A percentile compares a stretch with the other conserved stretches of the same genome.
These are phyloP conservation scores for Solanum chiquidenum DNA, from an alignment of 257 asterid species.

Conservation along the genomic window DNA sequence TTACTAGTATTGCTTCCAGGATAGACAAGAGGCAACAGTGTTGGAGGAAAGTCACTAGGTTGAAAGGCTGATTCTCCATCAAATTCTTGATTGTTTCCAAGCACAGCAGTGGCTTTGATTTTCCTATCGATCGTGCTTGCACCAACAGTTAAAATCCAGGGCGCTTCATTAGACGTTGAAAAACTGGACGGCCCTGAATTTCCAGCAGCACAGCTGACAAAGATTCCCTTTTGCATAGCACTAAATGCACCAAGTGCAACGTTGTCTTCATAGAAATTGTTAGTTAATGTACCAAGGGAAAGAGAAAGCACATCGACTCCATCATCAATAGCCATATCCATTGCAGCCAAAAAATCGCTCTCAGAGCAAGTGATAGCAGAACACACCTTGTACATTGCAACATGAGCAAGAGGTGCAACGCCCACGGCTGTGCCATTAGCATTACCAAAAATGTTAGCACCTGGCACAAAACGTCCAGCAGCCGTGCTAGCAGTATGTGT, in stretches of 20 bases:
- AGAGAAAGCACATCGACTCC: slow-evolving; percentile 31
- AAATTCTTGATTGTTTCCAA: slow-evolving; percentile 11
- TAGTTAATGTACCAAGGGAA: slow-evolving; percentile 8
- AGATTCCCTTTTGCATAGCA: slow-evolving; percentile 17
- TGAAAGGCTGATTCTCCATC: slow-evolving; percentile 21
- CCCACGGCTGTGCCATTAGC: slow-evolving; percentile 31
- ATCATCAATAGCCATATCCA: slow-evolving; percentile 25
- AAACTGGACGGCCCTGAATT: slow-evolving; percentile 11
- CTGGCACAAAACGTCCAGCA: slow-evolving; percentile 14
- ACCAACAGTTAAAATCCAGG: slow-evolving; percentile 38
- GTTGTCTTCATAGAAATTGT: slow-evolving; percentile 7
- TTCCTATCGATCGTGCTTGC: slow-evolving; percentile 23
- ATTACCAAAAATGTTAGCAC: slow-evolving; percentile 7
- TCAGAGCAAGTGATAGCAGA: background rate
- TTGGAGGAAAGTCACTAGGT: slow-evolving; percentile 4
- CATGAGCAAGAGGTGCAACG: slow-evolving; percentile 23
- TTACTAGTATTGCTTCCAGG: background rate
- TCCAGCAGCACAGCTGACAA: slow-evolving; percentile 23
- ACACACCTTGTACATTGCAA: slow-evolving; percentile 23
- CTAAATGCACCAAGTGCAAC: slow-evolving; percentile 17
- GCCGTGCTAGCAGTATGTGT: slow-evolving; percentile 24
- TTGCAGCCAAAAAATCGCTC: slow-evolving; percentile 21
- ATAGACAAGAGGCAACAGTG: slow-evolving; percentile 5
- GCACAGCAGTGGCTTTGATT: background rate
- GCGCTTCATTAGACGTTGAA: slow-evolving; percentile 17